phyloP scores from a whole-genome alignment of 345 rosid species.

The Sisymbrium irio region DNA sequence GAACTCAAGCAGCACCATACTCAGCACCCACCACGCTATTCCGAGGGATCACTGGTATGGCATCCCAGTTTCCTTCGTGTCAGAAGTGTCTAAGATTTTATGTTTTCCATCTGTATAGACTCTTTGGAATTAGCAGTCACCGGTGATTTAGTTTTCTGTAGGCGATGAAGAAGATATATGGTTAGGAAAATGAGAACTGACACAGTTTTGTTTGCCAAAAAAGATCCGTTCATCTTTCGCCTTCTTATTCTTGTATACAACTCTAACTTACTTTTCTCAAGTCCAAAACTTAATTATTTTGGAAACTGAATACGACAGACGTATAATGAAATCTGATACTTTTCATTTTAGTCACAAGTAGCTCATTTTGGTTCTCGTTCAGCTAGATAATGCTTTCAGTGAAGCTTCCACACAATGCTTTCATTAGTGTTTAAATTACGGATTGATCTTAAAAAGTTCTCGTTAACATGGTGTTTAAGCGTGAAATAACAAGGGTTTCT shows the following conservation, averaged over 20 bases:
- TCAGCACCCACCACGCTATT: constrained; percentile 79
- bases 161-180: background rate
- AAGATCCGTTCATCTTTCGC: background rate
- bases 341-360: constrained; percentile 1
- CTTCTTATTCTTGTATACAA: background rate
- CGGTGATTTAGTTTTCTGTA: background rate
- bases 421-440: constrained; percentile 10
- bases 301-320: background rate
- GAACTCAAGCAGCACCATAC: constrained; percentile 77
- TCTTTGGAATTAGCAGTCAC: background rate
- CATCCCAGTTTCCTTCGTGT: constrained; percentile 18
- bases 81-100: constrained; percentile 11
- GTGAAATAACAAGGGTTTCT: background rate
- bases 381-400: constrained; percentile 5
- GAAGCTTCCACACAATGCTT: background rate
- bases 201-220: background rate
- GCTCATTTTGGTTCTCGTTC: background rate
- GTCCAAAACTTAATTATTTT: background rate
- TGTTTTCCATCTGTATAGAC: background rate
- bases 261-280: background rate
- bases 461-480: background rate
- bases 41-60: constrained; percentile 88
- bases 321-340: background rate
- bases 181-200: constrained; percentile 15
- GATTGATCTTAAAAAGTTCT: constrained; percentile 12